phyloP scores from a whole-genome alignment of 2,329 filamentous ascomycete genomes.

The Hymenoscyphus linearis region DNA sequence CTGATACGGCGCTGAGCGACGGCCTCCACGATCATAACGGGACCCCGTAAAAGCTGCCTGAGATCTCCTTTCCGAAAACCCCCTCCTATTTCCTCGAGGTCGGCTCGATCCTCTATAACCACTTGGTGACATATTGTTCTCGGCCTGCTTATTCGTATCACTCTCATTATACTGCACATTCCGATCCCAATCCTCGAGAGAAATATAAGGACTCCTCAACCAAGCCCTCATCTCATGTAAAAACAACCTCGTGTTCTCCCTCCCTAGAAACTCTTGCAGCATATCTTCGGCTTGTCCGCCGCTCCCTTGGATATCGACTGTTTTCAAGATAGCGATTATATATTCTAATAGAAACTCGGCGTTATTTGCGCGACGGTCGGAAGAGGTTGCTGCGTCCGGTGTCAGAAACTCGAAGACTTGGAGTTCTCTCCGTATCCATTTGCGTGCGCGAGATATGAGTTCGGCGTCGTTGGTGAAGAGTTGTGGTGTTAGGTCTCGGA shows the following conservation, averaged over 20 bases:
- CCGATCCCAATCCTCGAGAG: slow-evolving; percentile 70
- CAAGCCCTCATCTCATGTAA: slow-evolving; percentile 81
- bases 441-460: slow-evolving; percentile 69
- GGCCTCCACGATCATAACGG: background rate
- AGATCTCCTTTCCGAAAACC: background rate
- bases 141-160: background rate
- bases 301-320: slow-evolving; percentile 74
- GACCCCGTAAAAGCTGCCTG: background rate
- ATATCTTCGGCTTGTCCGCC: slow-evolving; percentile 75
- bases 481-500: slow-evolving; percentile 65
- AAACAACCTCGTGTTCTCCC: slow-evolving; percentile 67
- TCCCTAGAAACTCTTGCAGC: slow-evolving; percentile 71
- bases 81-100: background rate
- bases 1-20: background rate
- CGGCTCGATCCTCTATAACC: background rate
- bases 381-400: slow-evolving; percentile 19
- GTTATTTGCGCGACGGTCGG: slow-evolving; percentile 54
- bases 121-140: background rate
- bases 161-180: slow-evolving; percentile 29
- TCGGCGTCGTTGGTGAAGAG: slow-evolving; percentile 59
- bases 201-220: slow-evolving; percentile 72
- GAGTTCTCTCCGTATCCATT: slow-evolving; percentile 79
- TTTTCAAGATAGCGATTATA: slow-evolving; percentile 76
- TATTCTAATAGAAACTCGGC: slow-evolving; percentile 84
- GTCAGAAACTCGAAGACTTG: slow-evolving; percentile 74